Evolutionary conservation across 1,284 basidiomycete genomes (phyloP).

Genomic region (Melampsora americana): DNA sequence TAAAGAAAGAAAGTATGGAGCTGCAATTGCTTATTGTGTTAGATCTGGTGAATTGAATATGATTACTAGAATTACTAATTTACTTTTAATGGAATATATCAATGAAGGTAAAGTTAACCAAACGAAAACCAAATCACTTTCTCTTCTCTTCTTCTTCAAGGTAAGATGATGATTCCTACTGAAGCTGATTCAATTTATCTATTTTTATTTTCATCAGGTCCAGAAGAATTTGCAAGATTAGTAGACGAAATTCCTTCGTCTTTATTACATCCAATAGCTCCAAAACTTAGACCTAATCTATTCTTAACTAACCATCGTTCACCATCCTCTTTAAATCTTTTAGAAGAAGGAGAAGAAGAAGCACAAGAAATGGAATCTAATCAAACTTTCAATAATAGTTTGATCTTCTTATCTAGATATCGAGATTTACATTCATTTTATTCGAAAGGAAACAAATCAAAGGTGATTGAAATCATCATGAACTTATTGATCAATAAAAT

Average conservation of each 20-base stretch:
- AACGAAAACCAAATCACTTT: not conserved
- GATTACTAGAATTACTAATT: conserved; percentile 37
- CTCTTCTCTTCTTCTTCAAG: not conserved
- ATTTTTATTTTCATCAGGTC: conserved; percentile 11
- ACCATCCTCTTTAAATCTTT: too few species aligned
- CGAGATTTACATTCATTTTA: conserved; percentile 57
- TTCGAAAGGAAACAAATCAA: conserved; percentile 51
- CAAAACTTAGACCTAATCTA: conserved; percentile 13
- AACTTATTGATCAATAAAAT: conserved; percentile 54
- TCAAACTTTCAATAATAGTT: conserved; percentile 49
- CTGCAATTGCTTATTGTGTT: conserved; percentile 39
- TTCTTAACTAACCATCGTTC: conserved; percentile 10
- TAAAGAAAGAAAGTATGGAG: conserved; percentile 37
- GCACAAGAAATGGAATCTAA: conserved; percentile 1
- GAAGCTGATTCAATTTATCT: too few species aligned
- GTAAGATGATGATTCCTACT: too few species aligned
- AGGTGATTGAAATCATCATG: conserved; percentile 55
- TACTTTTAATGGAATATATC: conserved; percentile 38
- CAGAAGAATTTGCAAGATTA: conserved; percentile 40
- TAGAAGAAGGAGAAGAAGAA: not conserved
- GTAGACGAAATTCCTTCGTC: conserved; percentile 41
- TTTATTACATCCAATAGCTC: conserved; percentile 36
- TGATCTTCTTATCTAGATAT: conserved; percentile 58
- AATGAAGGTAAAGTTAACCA: conserved; percentile 39
- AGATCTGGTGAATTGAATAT: conserved; percentile 27